A percentile compares a stretch with the other conserved stretches of the same genome.
These are phyloP conservation scores for Chrysosporium keratinophilum DNA, from an alignment of 2,329 filamentous ascomycete genomes.

Conservation along the genomic window DNA sequence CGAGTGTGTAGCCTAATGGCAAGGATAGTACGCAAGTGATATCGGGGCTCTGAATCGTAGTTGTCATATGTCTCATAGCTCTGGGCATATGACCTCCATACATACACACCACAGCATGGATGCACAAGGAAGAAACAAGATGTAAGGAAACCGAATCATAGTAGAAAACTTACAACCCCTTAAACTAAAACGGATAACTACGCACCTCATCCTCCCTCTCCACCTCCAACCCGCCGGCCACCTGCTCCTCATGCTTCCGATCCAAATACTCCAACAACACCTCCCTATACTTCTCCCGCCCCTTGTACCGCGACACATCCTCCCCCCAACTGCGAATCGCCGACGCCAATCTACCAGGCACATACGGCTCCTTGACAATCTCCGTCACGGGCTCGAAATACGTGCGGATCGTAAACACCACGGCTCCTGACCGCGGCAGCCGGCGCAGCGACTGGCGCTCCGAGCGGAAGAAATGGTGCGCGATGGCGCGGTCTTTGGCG, in stretches of 20 bases:
- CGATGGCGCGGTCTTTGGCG: conserved; percentile 60
- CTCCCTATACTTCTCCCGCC: conserved; percentile 60
- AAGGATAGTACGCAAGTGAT: background rate
- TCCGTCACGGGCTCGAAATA: conserved; percentile 65
- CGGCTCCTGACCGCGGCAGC: conserved; percentile 47
- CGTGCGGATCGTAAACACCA: conserved; percentile 68
- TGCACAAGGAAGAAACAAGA: too few relatives aligned
- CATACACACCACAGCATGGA: too few relatives aligned
- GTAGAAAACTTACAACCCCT: too few relatives aligned
- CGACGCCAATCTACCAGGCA: conserved; percentile 66
- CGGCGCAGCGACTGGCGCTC: conserved; percentile 62
- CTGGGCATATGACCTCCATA: background rate
- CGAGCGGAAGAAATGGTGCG: conserved; percentile 66
- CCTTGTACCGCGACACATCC: conserved; percentile 68
- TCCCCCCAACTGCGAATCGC: conserved; percentile 72
- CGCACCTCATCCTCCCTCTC: conserved; percentile 50
- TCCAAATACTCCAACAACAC: conserved; percentile 70
- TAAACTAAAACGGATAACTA: conserved; percentile 50
- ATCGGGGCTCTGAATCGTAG: background rate
- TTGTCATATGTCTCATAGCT: too few relatives aligned
- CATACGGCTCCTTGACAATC: conserved; percentile 60
- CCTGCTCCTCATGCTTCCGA: conserved; percentile 60
- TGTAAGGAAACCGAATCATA: too few relatives aligned
- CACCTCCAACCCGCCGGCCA: conserved; percentile 55
- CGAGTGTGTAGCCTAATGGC: too few relatives aligned